These are phyloP conservation scores for Cystoisospora suis DNA, from an alignment of 169 alveolate species.

Conservation along the genomic window DNA sequence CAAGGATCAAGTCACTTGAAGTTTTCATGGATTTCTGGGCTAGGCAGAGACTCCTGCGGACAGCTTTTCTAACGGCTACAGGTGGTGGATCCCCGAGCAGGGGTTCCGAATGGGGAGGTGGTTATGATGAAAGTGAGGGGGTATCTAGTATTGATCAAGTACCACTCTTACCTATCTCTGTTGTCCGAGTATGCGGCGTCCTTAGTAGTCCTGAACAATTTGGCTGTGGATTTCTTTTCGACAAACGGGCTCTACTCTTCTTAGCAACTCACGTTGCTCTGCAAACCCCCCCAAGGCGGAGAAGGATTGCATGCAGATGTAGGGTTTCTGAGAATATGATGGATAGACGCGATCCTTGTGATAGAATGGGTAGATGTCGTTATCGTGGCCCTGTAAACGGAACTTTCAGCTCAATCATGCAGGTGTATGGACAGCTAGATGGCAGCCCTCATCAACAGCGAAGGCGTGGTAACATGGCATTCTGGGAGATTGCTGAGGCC, in stretches of 20 bases:
- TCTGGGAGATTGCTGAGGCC: too few species aligned
- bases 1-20: neutral
- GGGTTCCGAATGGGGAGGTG: neutral
- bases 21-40: neutral
- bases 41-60: neutral
- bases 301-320: neutral
- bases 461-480: neutral
- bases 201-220: neutral
- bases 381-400: too few species aligned
- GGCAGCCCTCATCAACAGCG: neutral
- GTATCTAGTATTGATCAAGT: too few species aligned
- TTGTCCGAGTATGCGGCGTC: slow-evolving; percentile 16
- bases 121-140: too few species aligned
- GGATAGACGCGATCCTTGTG: too few species aligned
- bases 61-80: neutral
- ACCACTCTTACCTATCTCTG: neutral
- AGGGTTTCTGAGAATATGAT: neutral
- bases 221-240: slow-evolving; percentile 15
- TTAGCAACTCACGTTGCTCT: slow-evolving; percentile 15
- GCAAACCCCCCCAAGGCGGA: neutral
- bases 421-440: neutral
- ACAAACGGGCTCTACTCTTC: neutral
- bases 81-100: neutral
- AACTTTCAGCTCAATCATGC: too few species aligned
- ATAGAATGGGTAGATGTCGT: too few species aligned